Base-by-base conservation (phyloP, 257 asterid species). In the Salvia rosmarinus region DNA sequence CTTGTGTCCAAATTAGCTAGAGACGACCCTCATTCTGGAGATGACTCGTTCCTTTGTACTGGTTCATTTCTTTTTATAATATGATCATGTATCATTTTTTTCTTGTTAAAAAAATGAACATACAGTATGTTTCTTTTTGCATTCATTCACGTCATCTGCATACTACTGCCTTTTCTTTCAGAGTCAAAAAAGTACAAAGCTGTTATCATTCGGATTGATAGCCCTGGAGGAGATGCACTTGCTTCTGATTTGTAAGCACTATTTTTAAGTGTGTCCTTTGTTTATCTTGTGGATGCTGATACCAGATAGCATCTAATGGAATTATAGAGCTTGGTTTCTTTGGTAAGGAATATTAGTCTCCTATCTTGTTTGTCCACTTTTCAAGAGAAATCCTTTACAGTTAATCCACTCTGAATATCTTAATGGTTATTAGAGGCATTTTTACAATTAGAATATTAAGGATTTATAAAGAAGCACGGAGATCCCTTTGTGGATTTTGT, bases 181-280 rank as follows among this genome's bases (percentile, higher is more conserved):
- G 96, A 54, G 47, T 89, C 96, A 7, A 78, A 83, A 79, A 77
- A 57, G 80, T 89, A 80, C 57, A 89, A 85, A 77, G 96, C 92
- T 70, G 90, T 79, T 42, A 49, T 89, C 74, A 82, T 89, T 69
- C 89, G 93, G 58, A 89, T 89, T 77, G 96, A 89, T 70, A 89
- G 96, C 79, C 96, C 96, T 70, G 96, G 96, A 67, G 96, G 96
- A 51, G 96, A 89, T 79, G 96, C 96, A 57, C 96, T 89, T 71
- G 92, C 96, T 54, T 89, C 96, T 83, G 96, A 86, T 76, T 72
- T 89, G 96, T 89, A 79, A 83, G 96, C 75, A 70, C 44, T 74
- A 14, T 14, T 49, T 42, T 67, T 57, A 66, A 34, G 17, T 39
- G 40, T 65, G 43, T 43, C 49, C 54, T 14, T n/a, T 11, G 5